Evolutionary conservation across 225 moss, liverwort and hornwort species (phyloP).

Genomic region (Polytrichum formosum): DNA sequence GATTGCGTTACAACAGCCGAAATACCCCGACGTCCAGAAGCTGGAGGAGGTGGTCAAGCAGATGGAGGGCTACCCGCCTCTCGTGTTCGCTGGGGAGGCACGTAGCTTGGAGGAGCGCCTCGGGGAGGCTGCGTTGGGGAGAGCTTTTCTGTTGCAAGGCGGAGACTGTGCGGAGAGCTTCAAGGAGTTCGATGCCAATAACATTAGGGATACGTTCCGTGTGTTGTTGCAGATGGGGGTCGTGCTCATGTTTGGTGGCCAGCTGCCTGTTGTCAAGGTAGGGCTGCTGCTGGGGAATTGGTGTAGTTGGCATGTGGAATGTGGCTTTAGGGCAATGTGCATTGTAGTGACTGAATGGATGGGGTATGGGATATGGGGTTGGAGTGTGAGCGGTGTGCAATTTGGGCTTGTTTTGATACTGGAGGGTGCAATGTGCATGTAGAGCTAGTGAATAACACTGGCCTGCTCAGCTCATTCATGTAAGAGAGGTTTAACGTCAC

Average conservation of each 20-base stretch:
- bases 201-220: constrained; percentile 61
- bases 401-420: neutral
- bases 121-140: constrained; percentile 50
- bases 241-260: constrained; percentile 62
- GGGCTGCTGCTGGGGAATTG: neutral
- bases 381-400: neutral
- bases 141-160: constrained; percentile 51
- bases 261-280: constrained; percentile 62
- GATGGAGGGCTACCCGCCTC: constrained; percentile 45
- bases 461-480: no score
- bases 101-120: constrained; percentile 46
- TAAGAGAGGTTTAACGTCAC: no score
- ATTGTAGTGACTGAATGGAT: neutral
- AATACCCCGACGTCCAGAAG: constrained; percentile 35
- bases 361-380: neutral
- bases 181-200: constrained; percentile 56
- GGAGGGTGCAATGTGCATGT: no score
- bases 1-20: constrained; percentile 51
- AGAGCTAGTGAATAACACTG: no score
- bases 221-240: constrained; percentile 58
- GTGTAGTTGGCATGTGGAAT: no score
- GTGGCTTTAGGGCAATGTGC: neutral
- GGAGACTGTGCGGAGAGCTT: constrained; percentile 71
- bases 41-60: constrained; percentile 29
- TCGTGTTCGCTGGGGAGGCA: constrained; percentile 60